Conservation (phyloP, 306 rosid species). For the Parietaria judaica region DNA sequence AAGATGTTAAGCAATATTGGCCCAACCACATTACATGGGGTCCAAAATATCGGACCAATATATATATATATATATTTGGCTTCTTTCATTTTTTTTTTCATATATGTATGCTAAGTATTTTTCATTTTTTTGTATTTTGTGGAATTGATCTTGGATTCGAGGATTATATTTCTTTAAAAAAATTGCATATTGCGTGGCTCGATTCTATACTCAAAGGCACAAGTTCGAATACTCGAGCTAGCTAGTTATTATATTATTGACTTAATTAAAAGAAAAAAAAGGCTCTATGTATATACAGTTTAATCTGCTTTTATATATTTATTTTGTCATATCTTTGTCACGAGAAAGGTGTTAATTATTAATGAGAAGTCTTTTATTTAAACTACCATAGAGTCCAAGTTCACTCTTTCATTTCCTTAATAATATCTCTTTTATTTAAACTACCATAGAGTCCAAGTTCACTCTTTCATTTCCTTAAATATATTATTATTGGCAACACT, state of each 20-base stretch:
- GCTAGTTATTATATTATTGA: too few species aligned
- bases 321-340: too few species aligned
- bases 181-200: too few species aligned
- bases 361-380: neutral
- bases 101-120: neutral
- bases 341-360: too few species aligned
- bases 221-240: too few species aligned
- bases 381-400: constrained; percentile 15
- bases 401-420: constrained; percentile 5
- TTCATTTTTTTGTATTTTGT: neutral
- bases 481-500: neutral
- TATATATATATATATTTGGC: neutral
- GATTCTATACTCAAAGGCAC: too few species aligned
- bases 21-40: constrained; percentile 35
- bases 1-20: constrained; percentile 26
- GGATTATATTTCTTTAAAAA: too few species aligned
- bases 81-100: neutral
- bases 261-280: too few species aligned
- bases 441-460: constrained; percentile 16
- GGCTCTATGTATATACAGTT: too few species aligned
- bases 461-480: neutral
- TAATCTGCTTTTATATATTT: too few species aligned
- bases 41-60: constrained; percentile 32
- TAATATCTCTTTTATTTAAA: constrained; percentile 8
- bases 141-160: too few species aligned